phyloP scores from a whole-genome alignment of 805 yeast species.

The Kazachstania bromeliacearum region DNA sequence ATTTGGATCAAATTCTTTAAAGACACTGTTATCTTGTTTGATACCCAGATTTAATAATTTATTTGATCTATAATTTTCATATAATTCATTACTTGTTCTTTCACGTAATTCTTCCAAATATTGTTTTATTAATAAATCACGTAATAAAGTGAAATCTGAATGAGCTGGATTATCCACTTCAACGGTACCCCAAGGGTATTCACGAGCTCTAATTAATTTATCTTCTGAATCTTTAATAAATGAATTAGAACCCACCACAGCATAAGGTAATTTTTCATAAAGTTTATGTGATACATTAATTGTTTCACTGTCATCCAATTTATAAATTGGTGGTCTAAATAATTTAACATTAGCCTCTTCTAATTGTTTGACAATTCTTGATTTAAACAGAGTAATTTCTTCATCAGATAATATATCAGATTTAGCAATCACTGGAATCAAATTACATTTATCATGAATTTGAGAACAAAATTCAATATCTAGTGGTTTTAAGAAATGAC shows the following conservation, averaged over 20 bases:
- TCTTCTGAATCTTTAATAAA: conserved; percentile 66
- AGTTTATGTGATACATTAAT: conserved; percentile 55
- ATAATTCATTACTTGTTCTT: conserved; percentile 61
- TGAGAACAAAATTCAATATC: conserved; percentile 83
- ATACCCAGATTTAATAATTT: conserved; percentile 77
- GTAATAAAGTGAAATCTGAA: conserved; percentile 80
- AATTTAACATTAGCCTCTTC: conserved; percentile 60
- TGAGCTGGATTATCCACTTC: conserved; percentile 93
- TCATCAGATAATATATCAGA: conserved; percentile 87
- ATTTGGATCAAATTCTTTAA: conserved; percentile 88
- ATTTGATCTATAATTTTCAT: conserved; percentile 82
- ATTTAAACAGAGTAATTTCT: conserved; percentile 70
- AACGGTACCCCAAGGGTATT: conserved; percentile 94
- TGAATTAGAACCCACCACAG: conserved; percentile 82
- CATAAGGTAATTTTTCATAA: conserved; percentile 73
- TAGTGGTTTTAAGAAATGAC: conserved; percentile 81
- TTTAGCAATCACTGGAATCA: conserved; percentile 91
- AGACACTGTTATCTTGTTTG: conserved; percentile 86
- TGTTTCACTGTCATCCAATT: conserved; percentile 80
- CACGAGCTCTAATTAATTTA: conserved; percentile 76
- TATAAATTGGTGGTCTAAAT: conserved; percentile 71
- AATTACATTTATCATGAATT: conserved; percentile 82
- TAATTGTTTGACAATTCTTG: conserved; percentile 69
- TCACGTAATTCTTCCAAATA: conserved; percentile 92
- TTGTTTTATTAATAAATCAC: conserved; percentile 81